Conservation (phyloP, 805 yeast species). For the Yarrowia sp. region DNA sequence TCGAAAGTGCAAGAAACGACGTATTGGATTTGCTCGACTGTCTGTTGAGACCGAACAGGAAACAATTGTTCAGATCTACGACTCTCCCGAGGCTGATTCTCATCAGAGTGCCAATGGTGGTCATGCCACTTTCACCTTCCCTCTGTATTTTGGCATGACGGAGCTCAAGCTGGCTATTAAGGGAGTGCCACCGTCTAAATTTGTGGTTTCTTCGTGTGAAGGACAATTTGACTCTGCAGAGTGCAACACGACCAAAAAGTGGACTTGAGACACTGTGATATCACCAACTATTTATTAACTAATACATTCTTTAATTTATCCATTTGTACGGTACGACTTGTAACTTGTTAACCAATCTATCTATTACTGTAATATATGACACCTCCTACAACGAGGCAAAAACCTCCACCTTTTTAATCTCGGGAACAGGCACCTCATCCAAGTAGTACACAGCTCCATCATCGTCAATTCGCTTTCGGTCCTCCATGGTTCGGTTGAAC, state of each 20-base stretch:
- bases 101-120: slow-evolving; percentile 12
- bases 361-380: not conserved
- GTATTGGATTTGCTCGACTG: not conserved
- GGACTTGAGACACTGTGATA: not conserved
- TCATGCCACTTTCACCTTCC: slow-evolving; percentile 7
- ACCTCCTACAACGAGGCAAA: slow-evolving; percentile 31
- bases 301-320: slow-evolving; percentile 1
- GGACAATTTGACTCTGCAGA: slow-evolving; percentile 12
- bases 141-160: slow-evolving; percentile 1
- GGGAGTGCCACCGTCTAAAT: slow-evolving; percentile 7
- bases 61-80: slow-evolving; percentile 6
- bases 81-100: slow-evolving; percentile 11
- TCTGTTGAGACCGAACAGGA: not conserved
- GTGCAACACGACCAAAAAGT: not conserved
- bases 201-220: not conserved
- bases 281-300: not conserved
- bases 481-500: slow-evolving; percentile 75
- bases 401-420: slow-evolving; percentile 53
- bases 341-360: not conserved
- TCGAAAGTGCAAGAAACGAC: not conserved
- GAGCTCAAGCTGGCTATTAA: not conserved
- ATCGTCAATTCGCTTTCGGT: slow-evolving; percentile 85
- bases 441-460: slow-evolving; percentile 78
- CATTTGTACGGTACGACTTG: too few species aligned
- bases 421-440: slow-evolving; percentile 73